Percentiles rank a stretch among this genome's conserved stretches.
These are phyloP conservation scores for Nicotiana tabacum DNA, from an alignment of 257 asterid species.

Conservation along the genomic window DNA sequence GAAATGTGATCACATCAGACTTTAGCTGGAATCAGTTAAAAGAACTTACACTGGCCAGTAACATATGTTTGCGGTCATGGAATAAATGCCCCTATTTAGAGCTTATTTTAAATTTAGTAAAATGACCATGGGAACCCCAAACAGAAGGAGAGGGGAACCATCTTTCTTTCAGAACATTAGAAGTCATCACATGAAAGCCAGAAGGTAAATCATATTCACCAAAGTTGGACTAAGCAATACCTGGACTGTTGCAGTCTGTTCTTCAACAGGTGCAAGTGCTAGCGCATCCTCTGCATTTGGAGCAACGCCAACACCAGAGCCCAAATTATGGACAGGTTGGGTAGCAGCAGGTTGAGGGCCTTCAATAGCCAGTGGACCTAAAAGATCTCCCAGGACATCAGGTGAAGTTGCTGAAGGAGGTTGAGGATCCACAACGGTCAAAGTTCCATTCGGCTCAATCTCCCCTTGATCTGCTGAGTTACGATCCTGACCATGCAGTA, in stretches of 20 bases:
- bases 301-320: conserved; percentile 39
- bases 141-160: neutral
- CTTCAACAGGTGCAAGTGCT: conserved; percentile 78
- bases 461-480: conserved; percentile 44
- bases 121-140: neutral
- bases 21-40: neutral
- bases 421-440: conserved; percentile 75
- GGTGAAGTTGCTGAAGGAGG: conserved; percentile 58
- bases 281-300: conserved; percentile 50
- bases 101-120: neutral
- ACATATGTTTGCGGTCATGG: neutral
- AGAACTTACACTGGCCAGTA: neutral
- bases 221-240: conserved; percentile 20
- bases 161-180: neutral
- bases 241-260: conserved; percentile 66
- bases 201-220: neutral
- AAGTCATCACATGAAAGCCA: conserved; percentile 2
- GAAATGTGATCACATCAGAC: neutral
- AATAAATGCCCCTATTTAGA: conserved; percentile 3
- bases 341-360: conserved; percentile 45
- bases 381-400: conserved; percentile 89
- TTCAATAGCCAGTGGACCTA: conserved; percentile 79
- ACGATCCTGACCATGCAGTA: conserved; percentile 42
- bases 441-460: conserved; percentile 61
- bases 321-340: conserved; percentile 43